Evolutionary conservation across 768 basidiomycete genomes (phyloP).

Genomic region (Lactarius indigo): DNA sequence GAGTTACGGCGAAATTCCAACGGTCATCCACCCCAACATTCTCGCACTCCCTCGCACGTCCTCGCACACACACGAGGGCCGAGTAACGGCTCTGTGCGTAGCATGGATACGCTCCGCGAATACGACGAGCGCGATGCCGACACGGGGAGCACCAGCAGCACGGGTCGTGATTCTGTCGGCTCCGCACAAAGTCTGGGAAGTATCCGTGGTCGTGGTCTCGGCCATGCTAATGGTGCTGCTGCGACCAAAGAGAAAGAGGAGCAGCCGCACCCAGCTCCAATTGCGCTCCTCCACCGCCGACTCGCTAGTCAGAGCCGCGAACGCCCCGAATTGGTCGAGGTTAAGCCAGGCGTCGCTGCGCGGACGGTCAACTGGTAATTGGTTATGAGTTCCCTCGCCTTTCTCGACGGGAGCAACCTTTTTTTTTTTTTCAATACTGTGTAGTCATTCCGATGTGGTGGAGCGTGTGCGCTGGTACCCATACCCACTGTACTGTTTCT

Average conservation of each 20-base stretch:
- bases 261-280: not conserved
- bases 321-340: slow-evolving; percentile 16
- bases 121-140: slow-evolving; percentile 36
- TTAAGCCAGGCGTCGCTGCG: slow-evolving; percentile 15
- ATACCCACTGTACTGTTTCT: not conserved
- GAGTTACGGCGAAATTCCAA: slow-evolving; percentile 54
- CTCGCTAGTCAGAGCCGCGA: slow-evolving; percentile 19
- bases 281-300: slow-evolving; percentile 15
- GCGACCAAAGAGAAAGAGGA: slow-evolving; percentile 3
- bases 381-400: slow-evolving; percentile 3
- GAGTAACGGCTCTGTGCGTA: slow-evolving; percentile 56
- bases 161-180: slow-evolving; percentile 22
- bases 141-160: slow-evolving; percentile 15
- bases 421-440: not conserved
- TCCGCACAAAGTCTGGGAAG: slow-evolving; percentile 19
- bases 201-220: slow-evolving; percentile 6
- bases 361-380: slow-evolving; percentile 13
- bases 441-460: not conserved
- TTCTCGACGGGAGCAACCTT: not conserved
- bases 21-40: slow-evolving; percentile 19
- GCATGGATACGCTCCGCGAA: slow-evolving; percentile 59
- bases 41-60: slow-evolving; percentile 24
- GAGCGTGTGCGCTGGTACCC: not conserved
- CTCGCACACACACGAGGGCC: slow-evolving; percentile 41
- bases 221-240: not conserved